Base-by-base conservation (phyloP, 495 filamentous ascomycete species). In the Tuber indicum region DNA sequence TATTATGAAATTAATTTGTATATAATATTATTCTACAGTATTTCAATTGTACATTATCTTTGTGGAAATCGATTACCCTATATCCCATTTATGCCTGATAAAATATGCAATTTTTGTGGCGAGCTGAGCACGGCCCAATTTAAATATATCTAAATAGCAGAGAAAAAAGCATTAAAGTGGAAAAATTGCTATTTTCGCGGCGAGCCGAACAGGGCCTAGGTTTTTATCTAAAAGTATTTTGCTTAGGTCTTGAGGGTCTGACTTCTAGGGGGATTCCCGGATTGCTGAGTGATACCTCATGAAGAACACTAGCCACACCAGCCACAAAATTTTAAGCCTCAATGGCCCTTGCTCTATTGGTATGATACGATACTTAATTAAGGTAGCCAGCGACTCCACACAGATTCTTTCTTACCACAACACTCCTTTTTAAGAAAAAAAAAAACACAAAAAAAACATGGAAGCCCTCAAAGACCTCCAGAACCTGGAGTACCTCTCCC, bases 401-500 rank as follows among this genome's bases (percentile, higher is more conserved):
- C 58, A 36, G 26, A 12, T n/a, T 3, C 26, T 41, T 41, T 36
- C 58, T 66, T 26, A 2, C 26, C 58, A 66, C 58, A 14, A 66
- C 58, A 32, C 58, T 16, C 36, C 10, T 23, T 8, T 8, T 16
- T 8, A 43, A 41, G n/a, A 44, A 21, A 70, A 43, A 41, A n/a
- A 49, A 21, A n/a, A n/a, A n/a, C n/a, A 70, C n/a, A 41, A 39
- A 44, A 16, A 70, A 39, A 75, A 17, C 19, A 81, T 84, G 82
- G 75, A 82, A 46, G 77, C 80, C 52, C 97, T 99, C 93, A 94
- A 97, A 84, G 93, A 97, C 84, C 88, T 98, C 76, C 90, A 92
- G 81, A 92, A 91, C 78, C 90, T 99, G 79, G 96, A 99, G 86
- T 87, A 96, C 77, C 90, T 98, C 76, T 96, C 93, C 78, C 90